These are phyloP conservation scores for Domatiomyces globalis DNA, from an alignment of 2,329 filamentous ascomycete species.

Conservation along the genomic window DNA sequence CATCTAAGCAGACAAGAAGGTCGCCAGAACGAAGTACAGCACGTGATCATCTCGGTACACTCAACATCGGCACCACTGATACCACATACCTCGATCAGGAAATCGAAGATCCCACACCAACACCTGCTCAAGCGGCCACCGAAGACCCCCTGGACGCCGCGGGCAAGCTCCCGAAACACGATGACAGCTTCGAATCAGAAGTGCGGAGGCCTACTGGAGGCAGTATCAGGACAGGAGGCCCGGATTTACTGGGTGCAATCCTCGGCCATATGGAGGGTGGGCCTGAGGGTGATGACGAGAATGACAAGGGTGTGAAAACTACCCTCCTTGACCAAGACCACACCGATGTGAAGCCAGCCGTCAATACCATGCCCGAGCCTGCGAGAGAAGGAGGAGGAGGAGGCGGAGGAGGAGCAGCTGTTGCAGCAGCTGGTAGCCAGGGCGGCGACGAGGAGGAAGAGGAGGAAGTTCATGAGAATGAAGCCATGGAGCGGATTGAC, in stretches of 20 bases:
- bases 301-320: slow-evolving; percentile 4
- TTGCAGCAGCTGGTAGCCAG: too few relatives aligned
- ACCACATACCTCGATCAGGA: neutral
- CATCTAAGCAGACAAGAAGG: slow-evolving; percentile 3
- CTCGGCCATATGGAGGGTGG: slow-evolving; percentile 10
- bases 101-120: slow-evolving; percentile 14
- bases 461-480: neutral
- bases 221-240: slow-evolving; percentile 13
- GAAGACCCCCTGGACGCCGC: neutral
- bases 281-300: neutral
- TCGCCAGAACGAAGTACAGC: neutral
- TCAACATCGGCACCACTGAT: slow-evolving; percentile 1
- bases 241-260: slow-evolving; percentile 14
- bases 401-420: neutral
- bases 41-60: neutral
- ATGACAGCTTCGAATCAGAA: neutral
- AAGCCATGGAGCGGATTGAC: slow-evolving; percentile 1
- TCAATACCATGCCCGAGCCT: too few relatives aligned
- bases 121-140: neutral
- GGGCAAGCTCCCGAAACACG: neutral
- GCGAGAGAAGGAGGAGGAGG: neutral
- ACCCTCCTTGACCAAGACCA: neutral
- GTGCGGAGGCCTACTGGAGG: slow-evolving; percentile 10
- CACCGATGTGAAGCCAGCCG: neutral
- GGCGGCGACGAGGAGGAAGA: neutral